Evolutionary conservation across 805 yeast species (phyloP).

Genomic region (Candida gorgasii): DNA sequence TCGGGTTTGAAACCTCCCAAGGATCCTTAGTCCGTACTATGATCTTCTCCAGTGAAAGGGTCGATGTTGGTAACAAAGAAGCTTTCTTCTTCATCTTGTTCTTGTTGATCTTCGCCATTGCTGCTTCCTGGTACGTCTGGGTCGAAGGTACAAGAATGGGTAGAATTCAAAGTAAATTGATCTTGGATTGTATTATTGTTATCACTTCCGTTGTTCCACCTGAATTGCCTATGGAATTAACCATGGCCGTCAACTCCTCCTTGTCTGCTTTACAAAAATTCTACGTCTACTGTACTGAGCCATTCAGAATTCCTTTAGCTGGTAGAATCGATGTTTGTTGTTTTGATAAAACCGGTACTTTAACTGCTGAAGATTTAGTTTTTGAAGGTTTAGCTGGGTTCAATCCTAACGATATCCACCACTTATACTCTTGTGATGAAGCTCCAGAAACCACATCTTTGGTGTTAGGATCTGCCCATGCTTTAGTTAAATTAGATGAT

Average conservation of each 20-base stretch:
- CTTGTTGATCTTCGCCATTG: conserved; percentile 85
- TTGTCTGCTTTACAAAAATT: conserved; percentile 83
- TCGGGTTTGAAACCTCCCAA: conserved; percentile 98
- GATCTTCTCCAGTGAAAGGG: conserved; percentile 96
- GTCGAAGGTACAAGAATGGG: conserved; percentile 95
- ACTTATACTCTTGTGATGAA: conserved; percentile 54
- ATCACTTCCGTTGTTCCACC: conserved; percentile 98
- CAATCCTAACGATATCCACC: conserved; percentile 49
- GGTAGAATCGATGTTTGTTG: conserved; percentile 98
- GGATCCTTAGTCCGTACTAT: conserved; percentile 96
- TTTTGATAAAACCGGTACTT: conserved; percentile 97
- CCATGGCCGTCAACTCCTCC: conserved; percentile 96
- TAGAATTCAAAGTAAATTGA: conserved; percentile 88
- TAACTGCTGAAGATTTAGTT: conserved; percentile 93
- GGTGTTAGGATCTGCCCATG: conserved; percentile 94
- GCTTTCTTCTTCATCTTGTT: conserved; percentile 90
- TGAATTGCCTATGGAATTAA: conserved; percentile 97
- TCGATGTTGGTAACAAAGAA: conserved; percentile 93
- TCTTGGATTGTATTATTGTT: conserved; percentile 92
- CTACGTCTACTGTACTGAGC: conserved; percentile 95
- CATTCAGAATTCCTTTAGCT: conserved; percentile 95
- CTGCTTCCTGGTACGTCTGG: conserved; percentile 98
- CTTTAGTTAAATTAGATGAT: conserved; percentile 88
- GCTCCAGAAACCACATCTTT: conserved; percentile 70
- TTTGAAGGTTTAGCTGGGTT: conserved; percentile 96